Evolutionary conservation across 2,329 filamentous ascomycete species (phyloP).

Genomic region (Penicillium sp.): DNA sequence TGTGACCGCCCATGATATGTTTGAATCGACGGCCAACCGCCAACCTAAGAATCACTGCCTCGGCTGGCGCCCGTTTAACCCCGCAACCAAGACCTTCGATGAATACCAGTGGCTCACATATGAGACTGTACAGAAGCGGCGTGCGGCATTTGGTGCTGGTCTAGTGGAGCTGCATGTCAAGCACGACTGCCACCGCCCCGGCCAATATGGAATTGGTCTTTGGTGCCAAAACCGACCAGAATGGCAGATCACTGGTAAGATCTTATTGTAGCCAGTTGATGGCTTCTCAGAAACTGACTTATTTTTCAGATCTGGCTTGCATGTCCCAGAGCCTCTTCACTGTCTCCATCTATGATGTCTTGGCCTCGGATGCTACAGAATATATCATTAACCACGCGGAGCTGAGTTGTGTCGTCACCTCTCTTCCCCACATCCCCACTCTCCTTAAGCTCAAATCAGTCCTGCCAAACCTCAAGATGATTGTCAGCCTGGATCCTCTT

Average conservation of each 20-base stretch:
- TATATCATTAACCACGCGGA: constrained; percentile 93
- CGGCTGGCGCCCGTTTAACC: constrained; percentile 77
- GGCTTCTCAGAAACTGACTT: neutral
- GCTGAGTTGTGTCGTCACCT: constrained; percentile 72
- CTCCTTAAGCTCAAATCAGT: constrained; percentile 78
- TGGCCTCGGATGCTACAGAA: constrained; percentile 87
- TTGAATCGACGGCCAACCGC: constrained; percentile 66
- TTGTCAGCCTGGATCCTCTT: constrained; percentile 82
- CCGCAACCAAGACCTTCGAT: constrained; percentile 69
- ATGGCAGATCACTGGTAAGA: constrained; percentile 77
- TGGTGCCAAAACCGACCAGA: constrained; percentile 88
- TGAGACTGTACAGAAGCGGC: constrained; percentile 71
- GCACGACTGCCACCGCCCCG: constrained; percentile 64
- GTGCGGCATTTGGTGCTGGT: constrained; percentile 82
- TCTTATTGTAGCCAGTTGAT: neutral
- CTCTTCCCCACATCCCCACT: constrained; percentile 75
- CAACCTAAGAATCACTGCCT: constrained; percentile 71
- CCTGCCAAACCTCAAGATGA: constrained; percentile 78
- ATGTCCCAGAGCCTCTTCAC: constrained; percentile 85
- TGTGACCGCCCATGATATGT: constrained; percentile 75
- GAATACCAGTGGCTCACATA: constrained; percentile 85
- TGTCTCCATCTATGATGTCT: constrained; percentile 93
- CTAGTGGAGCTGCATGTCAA: constrained; percentile 78
- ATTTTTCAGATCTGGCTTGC: constrained; percentile 70
- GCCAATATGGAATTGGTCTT: constrained; percentile 70